Percentiles rank a stretch among this genome's conserved stretches.
Evolutionary conservation across 805 yeast species (phyloP).

Genomic region (Metschnikowia noctiluminum): DNA sequence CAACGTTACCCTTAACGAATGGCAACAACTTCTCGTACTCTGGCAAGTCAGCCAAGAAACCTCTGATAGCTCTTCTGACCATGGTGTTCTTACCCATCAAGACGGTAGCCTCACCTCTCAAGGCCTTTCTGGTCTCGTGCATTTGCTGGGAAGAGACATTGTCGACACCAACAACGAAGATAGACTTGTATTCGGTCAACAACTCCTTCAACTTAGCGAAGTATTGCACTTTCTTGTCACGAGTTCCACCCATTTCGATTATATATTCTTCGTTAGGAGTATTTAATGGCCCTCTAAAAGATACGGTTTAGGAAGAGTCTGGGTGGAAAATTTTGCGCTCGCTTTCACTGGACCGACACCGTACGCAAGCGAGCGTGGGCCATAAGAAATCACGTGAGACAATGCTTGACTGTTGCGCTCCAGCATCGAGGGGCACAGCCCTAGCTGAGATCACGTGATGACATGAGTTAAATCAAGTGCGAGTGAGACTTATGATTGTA

Average conservation of each 20-base stretch:
- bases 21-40: slow-evolving; percentile 95
- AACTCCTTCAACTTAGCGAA: slow-evolving; percentile 92
- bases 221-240: slow-evolving; percentile 96
- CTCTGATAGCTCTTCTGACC: slow-evolving; percentile 99
- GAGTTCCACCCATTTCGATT: slow-evolving; percentile 99
- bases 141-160: slow-evolving; percentile 99
- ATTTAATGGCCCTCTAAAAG: slow-evolving; percentile 65
- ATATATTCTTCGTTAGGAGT: slow-evolving; percentile 67
- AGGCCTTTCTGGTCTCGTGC: slow-evolving; percentile 98
- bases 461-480: too few species aligned
- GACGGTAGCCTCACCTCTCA: slow-evolving; percentile 92
- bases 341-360: slow-evolving; percentile 2
- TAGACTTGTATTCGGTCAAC: slow-evolving; percentile 94
- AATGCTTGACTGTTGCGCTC: neutral
- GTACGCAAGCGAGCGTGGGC: neutral
- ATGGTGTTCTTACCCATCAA: slow-evolving; percentile 99
- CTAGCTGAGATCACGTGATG: slow-evolving; percentile 2
- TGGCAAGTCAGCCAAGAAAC: slow-evolving; percentile 89
- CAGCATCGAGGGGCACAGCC: slow-evolving; percentile 2
- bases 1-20: slow-evolving; percentile 95
- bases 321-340: slow-evolving; percentile 10
- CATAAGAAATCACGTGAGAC: slow-evolving; percentile 4
- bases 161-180: slow-evolving; percentile 99
- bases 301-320: slow-evolving; percentile 5
- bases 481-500: too few species aligned